phyloP scores from a whole-genome alignment of 1,284 basidiomycete species.

The Fomitopsis pinicola region DNA sequence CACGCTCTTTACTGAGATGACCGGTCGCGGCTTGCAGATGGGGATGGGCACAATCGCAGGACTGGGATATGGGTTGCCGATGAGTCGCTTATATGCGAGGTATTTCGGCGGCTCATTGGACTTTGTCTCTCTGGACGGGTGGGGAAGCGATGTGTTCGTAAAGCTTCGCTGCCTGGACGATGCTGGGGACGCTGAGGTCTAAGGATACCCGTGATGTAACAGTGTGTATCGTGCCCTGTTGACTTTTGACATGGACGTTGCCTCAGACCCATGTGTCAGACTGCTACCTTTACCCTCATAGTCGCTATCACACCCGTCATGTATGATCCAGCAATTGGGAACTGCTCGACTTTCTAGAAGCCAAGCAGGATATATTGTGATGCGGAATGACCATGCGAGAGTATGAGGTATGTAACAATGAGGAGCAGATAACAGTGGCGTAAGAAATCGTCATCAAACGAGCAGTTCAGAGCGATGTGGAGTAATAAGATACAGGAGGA shows the following conservation, averaged over 20 bases:
- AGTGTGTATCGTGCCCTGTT: neutral
- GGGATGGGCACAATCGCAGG: constrained; percentile 77
- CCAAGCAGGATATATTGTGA: constrained; percentile 23
- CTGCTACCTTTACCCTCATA: no score
- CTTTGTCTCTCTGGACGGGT: constrained; percentile 73
- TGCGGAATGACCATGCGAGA: constrained; percentile 24
- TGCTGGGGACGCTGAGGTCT: constrained; percentile 49
- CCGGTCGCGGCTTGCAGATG: constrained; percentile 70
- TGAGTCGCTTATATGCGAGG: constrained; percentile 79
- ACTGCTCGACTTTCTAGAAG: neutral
- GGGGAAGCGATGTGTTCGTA: constrained; percentile 79
- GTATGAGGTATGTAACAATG: constrained; percentile 19
- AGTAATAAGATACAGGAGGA: constrained; percentile 22
- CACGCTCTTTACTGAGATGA: constrained; percentile 71
- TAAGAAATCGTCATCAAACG: constrained; percentile 8
- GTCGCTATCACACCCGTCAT: neutral
- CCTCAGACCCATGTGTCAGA: neutral
- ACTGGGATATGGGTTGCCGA: constrained; percentile 81
- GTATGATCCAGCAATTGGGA: neutral
- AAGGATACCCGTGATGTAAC: neutral
- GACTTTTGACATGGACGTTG: neutral
- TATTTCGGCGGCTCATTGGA: constrained; percentile 81
- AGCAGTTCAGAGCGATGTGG: constrained; percentile 20
- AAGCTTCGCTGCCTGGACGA: constrained; percentile 70
- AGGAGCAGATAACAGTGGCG: constrained; percentile 13